Evolutionary conservation across 495 filamentous ascomycete genomes (phyloP), one percentile per base, ranked within the genome.

Genomic region (Aspergillus saccharolyticus): DNA sequence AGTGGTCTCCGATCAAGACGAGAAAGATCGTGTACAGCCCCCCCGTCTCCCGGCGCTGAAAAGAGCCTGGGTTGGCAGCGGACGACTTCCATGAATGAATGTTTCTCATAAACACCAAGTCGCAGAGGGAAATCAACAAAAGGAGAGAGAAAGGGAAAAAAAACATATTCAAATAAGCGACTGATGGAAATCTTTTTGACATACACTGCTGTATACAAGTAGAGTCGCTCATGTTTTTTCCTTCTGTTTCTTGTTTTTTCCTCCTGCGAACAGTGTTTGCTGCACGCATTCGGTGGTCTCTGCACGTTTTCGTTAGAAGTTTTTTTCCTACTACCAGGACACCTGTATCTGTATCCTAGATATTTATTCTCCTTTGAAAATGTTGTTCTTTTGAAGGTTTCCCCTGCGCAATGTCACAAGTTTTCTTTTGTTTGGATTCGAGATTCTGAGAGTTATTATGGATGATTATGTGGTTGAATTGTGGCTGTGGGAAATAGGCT

Each of bases 1-100:
- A 97, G 83, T 99, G 94, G 94, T 75, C 89, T 39, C 85, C 88
- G 55, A 76, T 99, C 76, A 99, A 99, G 86, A 87, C 92, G 55
- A 85, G 94, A 64, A 95, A 96, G 82, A 74, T 99, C 65, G 83
- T 89, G 64, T 93, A 93, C 79, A 87, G 87, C 73, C 88, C 89
- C 43, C 89, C 89, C 6, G 70, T 81, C 59, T 68, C 74, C 64
- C 74, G 74, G 56, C 75, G 74, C 60, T 78, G 68, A 73, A 70
- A 33, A 57, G 25, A 28, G 25, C 4, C 25, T 9, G 3, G 4
- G 25, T 9, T 4, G 9, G 9, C 3, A 28, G 25, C 25, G 25
- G 25, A 28, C 25, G 25, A 28, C 25, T 28, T 28, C 25, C 25
- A 28, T 28, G 4, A 3, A 9, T 4, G 9, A 9, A 28, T 28